Base-by-base conservation (phyloP, 805 yeast genomes). In the Wickerhamomyces tratensis region DNA sequence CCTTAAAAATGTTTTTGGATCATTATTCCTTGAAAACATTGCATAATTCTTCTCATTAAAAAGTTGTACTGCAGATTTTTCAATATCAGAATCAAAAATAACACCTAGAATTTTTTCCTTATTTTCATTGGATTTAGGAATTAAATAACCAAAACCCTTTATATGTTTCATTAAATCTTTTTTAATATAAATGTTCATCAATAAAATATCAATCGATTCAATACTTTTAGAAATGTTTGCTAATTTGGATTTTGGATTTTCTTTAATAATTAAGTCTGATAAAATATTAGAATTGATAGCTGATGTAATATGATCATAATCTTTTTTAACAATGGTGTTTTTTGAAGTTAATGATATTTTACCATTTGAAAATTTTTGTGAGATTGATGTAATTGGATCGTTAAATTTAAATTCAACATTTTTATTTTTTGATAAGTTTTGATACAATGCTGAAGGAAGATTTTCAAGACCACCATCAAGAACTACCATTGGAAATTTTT, bases 21-120 rank as follows among this genome's bases (percentile, higher is more conserved):
- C 20, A 20, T 20, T 20, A 20, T 20, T 20, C 20, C 4, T 20
- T 20, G 4, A 4, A 20, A 20, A 20, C 20, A 20, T 20, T 20
- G 2, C 20, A 20, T 48, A 44, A 33, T 48, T 43, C 44, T 40
- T 37, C 15, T 52, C 40, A 33, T 51, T 53, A 26, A 51, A 49
- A 12, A 69, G 46, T 1, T 64, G 62, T 15, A 53, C 50, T 36
- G 74, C 62, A 40, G 77, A 73, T 49, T 74, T 72, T 53, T 85
- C 93, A 25, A 86, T 76, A 42, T 86, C 87, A 2, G 96, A 86
- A 59, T 91, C 98, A 62, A 82, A 91, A 15, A 93, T 87, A 6
- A 87, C 86, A 4, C 98, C 98, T 30, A 91, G 65, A 13, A 88
- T 62, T 15, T 74, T 67, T 39, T 77, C 78, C 5, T 72, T 68